Conservation (phyloP, 1,284 basidiomycete genomes). For the Cystobasidium pallidum region DNA sequence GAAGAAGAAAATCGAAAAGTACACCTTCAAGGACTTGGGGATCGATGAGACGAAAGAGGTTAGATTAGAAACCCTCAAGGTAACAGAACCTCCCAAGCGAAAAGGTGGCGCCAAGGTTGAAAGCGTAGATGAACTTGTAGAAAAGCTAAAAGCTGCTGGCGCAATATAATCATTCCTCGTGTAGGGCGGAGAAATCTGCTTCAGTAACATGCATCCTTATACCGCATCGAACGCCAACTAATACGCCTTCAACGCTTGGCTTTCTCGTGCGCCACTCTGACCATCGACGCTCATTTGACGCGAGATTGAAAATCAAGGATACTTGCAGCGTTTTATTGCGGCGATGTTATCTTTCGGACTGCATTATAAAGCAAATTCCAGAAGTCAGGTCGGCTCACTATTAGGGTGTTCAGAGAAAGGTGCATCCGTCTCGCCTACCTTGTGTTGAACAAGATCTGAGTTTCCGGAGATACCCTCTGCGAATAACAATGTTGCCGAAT, state of each 20-base stretch:
- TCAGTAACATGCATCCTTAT: background rate
- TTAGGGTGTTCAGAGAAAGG: too few relatives aligned
- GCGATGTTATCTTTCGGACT: constrained; percentile 33
- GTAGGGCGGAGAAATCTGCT: background rate
- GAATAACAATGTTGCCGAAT: too few relatives aligned
- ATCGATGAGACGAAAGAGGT: constrained; percentile 70
- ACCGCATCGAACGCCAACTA: too few relatives aligned
- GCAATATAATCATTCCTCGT: constrained; percentile 59
- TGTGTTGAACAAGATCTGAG: constrained; percentile 36
- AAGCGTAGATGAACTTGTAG: constrained; percentile 85
- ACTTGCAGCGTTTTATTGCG: constrained; percentile 19
- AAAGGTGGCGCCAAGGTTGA: constrained; percentile 86
- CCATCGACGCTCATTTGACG: too few relatives aligned
- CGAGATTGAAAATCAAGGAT: background rate
- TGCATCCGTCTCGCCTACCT: background rate
- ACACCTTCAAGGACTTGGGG: constrained; percentile 77
- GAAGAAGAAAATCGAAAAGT: constrained; percentile 93
- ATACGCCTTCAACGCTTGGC: too few relatives aligned
- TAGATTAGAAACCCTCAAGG: constrained; percentile 81
- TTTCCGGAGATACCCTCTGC: constrained; percentile 17
- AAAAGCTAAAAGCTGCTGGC: constrained; percentile 88
- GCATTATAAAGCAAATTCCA: too few relatives aligned
- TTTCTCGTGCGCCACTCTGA: too few relatives aligned
- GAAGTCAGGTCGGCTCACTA: too few relatives aligned
- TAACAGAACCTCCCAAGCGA: constrained; percentile 88